Percentiles rank a stretch among this genome's conserved stretches.
These are phyloP conservation scores for Protea cynaroides DNA, from an alignment of 164 flowering plant species.

Conservation along the genomic window DNA sequence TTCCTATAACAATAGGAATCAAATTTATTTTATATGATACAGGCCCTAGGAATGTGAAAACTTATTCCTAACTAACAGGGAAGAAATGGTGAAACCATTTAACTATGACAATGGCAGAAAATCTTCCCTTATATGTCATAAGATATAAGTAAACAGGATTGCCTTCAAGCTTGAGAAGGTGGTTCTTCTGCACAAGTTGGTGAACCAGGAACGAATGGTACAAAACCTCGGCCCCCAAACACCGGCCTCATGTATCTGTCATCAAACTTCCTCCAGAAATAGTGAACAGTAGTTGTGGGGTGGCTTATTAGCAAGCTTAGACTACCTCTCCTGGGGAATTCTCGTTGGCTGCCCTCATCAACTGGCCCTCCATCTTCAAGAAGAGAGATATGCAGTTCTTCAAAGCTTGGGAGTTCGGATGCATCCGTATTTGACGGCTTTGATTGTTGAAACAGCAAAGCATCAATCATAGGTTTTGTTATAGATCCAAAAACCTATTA, in stretches of 20 bases:
- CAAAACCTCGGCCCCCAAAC: constrained; percentile 76
- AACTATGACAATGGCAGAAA: not conserved
- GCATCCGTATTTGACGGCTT: constrained; percentile 26
- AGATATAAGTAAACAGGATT: not conserved
- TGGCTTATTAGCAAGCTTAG: constrained; percentile 45
- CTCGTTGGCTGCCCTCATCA: constrained; percentile 12
- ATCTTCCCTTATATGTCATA: not conserved
- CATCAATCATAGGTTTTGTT: constrained; percentile 59
- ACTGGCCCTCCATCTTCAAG: constrained; percentile 35
- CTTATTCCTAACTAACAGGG: not conserved
- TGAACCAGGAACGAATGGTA: constrained; percentile 51
- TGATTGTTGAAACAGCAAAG: constrained; percentile 25
- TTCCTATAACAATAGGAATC: too few relatives aligned
- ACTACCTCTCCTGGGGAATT: constrained; percentile 25
- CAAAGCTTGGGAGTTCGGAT: constrained; percentile 39
- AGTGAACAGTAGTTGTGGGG: constrained; percentile 63
- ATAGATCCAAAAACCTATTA: constrained; percentile 66
- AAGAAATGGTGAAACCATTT: too few relatives aligned
- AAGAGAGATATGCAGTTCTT: constrained; percentile 41
- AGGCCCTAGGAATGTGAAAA: not conserved
- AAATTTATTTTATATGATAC: not conserved
- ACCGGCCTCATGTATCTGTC: constrained; percentile 71
- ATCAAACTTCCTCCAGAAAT: constrained; percentile 81
- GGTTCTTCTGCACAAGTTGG: constrained; percentile 32
- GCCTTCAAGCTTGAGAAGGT: not conserved